phyloP scores from a whole-genome alignment of 805 yeast genomes.

The Saccharomycopsis fermentans region DNA sequence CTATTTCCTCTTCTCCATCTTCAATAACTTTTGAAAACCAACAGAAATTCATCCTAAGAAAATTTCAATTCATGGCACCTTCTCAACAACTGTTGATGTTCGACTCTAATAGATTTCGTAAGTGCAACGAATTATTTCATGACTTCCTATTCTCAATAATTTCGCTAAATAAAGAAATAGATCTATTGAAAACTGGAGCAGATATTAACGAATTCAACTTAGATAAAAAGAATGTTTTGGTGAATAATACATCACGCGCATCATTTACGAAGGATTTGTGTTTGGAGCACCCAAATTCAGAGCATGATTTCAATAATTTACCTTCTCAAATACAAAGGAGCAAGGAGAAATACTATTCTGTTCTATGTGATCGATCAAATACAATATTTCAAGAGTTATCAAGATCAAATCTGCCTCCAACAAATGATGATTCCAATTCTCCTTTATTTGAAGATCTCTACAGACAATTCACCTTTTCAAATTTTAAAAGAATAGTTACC shows the following conservation, averaged over 20 bases:
- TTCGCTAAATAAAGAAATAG: conserved; percentile 1
- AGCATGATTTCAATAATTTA: not conserved
- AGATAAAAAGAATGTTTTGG: not conserved
- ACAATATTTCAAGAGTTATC: not conserved
- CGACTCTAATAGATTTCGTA: conserved; percentile 6
- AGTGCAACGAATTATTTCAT: conserved; percentile 8
- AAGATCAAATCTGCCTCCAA: not conserved
- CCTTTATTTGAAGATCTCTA: not conserved
- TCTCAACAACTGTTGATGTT: conserved; percentile 5
- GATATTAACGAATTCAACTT: not conserved
- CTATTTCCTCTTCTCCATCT: not conserved
- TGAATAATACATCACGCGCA: not conserved
- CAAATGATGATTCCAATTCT: not conserved
- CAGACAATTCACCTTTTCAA: not conserved
- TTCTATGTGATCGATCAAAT: not conserved
- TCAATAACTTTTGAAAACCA: not conserved
- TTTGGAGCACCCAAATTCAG: not conserved
- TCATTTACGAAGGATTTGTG: not conserved
- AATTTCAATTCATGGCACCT: conserved; percentile 12
- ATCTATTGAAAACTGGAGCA: not conserved
- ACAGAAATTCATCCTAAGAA: conserved; percentile 10
- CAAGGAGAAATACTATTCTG: not conserved
- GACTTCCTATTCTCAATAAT: conserved; percentile 2
- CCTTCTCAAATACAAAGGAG: not conserved
- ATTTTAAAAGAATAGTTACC: not conserved